Evolutionary conservation across 768 basidiomycete genomes (phyloP).

Genomic region (Leccinum fibrillosum): DNA sequence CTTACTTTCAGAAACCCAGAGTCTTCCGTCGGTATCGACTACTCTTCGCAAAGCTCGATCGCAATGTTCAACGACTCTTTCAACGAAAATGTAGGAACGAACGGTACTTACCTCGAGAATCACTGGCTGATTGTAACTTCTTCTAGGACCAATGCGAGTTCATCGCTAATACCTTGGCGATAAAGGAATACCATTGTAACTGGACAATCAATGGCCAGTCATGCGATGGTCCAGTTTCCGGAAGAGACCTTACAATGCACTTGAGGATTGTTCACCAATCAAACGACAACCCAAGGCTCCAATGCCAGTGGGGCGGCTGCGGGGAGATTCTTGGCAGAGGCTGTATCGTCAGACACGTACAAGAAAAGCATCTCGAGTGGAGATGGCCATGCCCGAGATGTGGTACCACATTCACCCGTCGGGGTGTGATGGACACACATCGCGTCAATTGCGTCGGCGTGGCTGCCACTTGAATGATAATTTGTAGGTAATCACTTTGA

Average conservation of each 20-base stretch:
- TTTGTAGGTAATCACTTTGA: slow-evolving; percentile 1
- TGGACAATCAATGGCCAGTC: slow-evolving; percentile 11
- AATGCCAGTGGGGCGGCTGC: slow-evolving; percentile 20
- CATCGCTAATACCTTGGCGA: background rate
- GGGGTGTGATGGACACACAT: slow-evolving; percentile 17
- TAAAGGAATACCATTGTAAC: slow-evolving; percentile 3
- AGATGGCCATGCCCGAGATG: slow-evolving; percentile 25
- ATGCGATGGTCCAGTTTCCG: slow-evolving; percentile 10
- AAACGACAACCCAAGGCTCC: background rate
- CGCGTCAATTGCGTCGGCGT: slow-evolving; percentile 3
- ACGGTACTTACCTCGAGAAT: background rate
- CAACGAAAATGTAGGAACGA: slow-evolving; percentile 12
- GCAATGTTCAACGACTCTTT: slow-evolving; percentile 13
- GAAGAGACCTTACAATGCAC: slow-evolving; percentile 16
- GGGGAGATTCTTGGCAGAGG: slow-evolving; percentile 12
- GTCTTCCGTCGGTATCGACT: background rate
- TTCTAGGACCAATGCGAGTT: slow-evolving; percentile 12
- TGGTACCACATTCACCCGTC: slow-evolving; percentile 15
- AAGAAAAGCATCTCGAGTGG: slow-evolving; percentile 22
- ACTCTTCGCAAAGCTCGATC: background rate
- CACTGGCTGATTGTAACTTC: background rate
- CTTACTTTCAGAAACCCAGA: background rate
- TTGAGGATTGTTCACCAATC: slow-evolving; percentile 12
- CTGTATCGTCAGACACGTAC: slow-evolving; percentile 20
- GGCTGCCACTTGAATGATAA: background rate